Evolutionary conservation across 495 filamentous ascomycete species (phyloP).

Genomic region (Aspergillus mulundensis): DNA sequence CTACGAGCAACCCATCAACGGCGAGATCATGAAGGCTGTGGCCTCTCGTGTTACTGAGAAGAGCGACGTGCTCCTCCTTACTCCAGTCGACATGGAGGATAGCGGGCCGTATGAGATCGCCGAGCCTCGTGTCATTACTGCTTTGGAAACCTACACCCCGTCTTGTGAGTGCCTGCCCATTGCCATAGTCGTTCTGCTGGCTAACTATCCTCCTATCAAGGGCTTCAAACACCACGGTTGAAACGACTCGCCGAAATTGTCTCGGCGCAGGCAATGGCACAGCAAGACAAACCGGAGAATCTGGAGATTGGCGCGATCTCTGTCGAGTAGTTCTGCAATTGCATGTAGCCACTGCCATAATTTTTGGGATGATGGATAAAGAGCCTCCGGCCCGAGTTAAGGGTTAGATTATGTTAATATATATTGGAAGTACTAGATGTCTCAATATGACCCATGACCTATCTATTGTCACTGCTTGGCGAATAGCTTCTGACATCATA

Average conservation of each 20-base stretch:
- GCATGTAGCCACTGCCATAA: constrained; percentile 14
- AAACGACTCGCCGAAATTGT: constrained; percentile 97
- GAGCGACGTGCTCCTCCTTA: constrained; percentile 88
- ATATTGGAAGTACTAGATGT: constrained; percentile 1
- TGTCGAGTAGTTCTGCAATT: constrained; percentile 31
- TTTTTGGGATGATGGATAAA: constrained; percentile 32
- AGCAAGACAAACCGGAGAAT: constrained; percentile 79
- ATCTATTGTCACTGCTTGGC: constrained; percentile 2
- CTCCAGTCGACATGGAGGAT: constrained; percentile 98
- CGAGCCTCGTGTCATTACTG: constrained; percentile 91
- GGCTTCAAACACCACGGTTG: constrained; percentile 92
- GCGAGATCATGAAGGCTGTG: constrained; percentile 99
- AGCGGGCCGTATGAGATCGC: constrained; percentile 99
- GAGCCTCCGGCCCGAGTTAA: not conserved
- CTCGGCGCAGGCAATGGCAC: constrained; percentile 87
- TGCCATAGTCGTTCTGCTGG: constrained; percentile 13
- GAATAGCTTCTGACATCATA: too few species aligned
- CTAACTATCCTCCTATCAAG: constrained; percentile 31
- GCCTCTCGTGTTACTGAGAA: constrained; percentile 97
- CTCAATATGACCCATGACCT: not conserved
- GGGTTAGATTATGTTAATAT: not conserved
- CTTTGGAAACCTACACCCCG: constrained; percentile 95
- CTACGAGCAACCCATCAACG: constrained; percentile 99
- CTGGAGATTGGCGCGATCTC: constrained; percentile 31
- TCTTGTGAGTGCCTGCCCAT: constrained; percentile 61